Percentiles rank a stretch among this genome's conserved stretches.
Evolutionary conservation across 352 stramenopile genomes (phyloP).

Genomic region (Phytopythium litorale): DNA sequence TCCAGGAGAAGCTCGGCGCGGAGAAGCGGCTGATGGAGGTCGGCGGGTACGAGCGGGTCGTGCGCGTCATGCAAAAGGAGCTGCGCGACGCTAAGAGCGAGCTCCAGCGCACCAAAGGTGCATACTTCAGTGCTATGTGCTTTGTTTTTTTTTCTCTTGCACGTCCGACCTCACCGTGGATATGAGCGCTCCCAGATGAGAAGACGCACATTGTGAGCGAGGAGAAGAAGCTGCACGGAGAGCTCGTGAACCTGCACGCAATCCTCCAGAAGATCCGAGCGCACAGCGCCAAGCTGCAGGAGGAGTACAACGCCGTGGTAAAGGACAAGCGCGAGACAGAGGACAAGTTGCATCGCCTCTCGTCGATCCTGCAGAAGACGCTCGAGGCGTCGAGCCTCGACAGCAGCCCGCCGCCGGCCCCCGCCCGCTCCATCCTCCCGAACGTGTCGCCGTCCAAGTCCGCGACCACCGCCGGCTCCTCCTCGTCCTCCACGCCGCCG

Average conservation of each 20-base stretch:
- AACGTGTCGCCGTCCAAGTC: constrained; percentile 7
- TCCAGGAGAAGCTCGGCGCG: constrained; percentile 48
- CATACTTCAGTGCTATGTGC: neutral
- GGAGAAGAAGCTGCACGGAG: constrained; percentile 48
- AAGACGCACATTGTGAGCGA: constrained; percentile 40
- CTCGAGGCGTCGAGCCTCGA: constrained; percentile 13
- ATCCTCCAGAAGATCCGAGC: constrained; percentile 29
- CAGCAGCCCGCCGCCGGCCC: constrained; percentile 8
- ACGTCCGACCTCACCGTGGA: neutral
- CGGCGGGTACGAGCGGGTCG: constrained; percentile 52
- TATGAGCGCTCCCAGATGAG: constrained; percentile 29
- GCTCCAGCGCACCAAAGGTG: constrained; percentile 48
- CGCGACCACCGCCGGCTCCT: neutral
- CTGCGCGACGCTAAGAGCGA: constrained; percentile 49
- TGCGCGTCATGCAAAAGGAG: constrained; percentile 49
- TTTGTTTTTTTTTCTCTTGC: neutral
- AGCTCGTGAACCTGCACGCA: constrained; percentile 36
- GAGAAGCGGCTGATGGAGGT: constrained; percentile 66
- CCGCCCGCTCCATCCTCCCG: constrained; percentile 10
- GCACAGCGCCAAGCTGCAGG: constrained; percentile 40
- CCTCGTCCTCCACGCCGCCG: neutral
- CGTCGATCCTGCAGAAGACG: constrained; percentile 47
- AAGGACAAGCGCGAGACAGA: constrained; percentile 50
- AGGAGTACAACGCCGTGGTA: constrained; percentile 43
- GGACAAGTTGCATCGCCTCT: constrained; percentile 49